phyloP scores from a whole-genome alignment of 1,284 basidiomycete genomes.

The Leccinum griseonigrum region DNA sequence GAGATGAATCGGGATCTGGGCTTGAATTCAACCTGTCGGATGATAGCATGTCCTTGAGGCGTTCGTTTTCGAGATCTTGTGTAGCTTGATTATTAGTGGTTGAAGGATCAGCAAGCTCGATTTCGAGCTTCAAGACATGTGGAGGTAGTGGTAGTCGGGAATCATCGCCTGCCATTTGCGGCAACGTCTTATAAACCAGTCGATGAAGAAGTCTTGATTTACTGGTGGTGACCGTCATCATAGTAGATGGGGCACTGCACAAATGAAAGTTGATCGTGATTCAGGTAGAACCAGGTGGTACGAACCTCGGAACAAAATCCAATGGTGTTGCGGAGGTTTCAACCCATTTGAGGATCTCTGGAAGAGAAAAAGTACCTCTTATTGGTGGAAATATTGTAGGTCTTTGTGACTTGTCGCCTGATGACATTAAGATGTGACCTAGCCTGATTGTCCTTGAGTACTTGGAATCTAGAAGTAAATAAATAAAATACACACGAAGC shows the following conservation, averaged over 20 bases:
- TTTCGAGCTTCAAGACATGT: slow-evolving; percentile 38
- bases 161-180: slow-evolving; percentile 12
- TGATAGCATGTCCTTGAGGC: background rate
- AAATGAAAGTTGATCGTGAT: slow-evolving; percentile 2
- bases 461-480: background rate
- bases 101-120: slow-evolving; percentile 24
- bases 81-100: background rate
- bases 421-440: slow-evolving; percentile 57
- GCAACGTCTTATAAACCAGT: slow-evolving; percentile 50
- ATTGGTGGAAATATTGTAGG: slow-evolving; percentile 51
- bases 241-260: slow-evolving; percentile 45
- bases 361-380: slow-evolving; percentile 41
- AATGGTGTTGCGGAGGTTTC: slow-evolving; percentile 33
- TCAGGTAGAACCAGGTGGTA: slow-evolving; percentile 1
- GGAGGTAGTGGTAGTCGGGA: slow-evolving; percentile 11
- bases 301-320: slow-evolving; percentile 58
- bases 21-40: background rate
- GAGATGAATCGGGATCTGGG: background rate
- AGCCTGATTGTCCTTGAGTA: slow-evolving; percentile 38
- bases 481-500: slow-evolving; percentile 42
- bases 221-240: slow-evolving; percentile 37
- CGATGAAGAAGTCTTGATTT: slow-evolving; percentile 48
- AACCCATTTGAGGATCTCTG: slow-evolving; percentile 49
- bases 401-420: slow-evolving; percentile 32
- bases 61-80: background rate